A percentile compares a stretch with the other conserved stretches of the same genome.
Evolutionary conservation across 1,284 basidiomycete genomes (phyloP).

Genomic region (Prillingera fragicola): DNA sequence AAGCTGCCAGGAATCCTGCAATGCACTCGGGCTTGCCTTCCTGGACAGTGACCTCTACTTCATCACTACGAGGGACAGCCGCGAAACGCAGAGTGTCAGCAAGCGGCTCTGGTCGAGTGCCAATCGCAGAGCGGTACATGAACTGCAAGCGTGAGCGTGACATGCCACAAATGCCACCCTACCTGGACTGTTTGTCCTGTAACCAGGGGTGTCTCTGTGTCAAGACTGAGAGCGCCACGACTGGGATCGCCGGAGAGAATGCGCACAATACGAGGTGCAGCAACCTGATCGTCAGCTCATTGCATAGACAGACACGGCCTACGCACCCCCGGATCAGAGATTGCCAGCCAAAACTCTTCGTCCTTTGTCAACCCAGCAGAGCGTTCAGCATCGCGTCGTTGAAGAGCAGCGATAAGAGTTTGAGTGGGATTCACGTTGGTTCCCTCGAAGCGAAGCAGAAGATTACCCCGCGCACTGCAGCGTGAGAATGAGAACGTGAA

Average conservation of each 20-base stretch:
- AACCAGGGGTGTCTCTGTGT: slow-evolving; percentile 57
- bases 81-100: slow-evolving; percentile 6
- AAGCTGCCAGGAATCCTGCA: slow-evolving; percentile 10
- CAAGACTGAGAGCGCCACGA: slow-evolving; percentile 66
- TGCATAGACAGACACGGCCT: too few relatives aligned
- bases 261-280: slow-evolving; percentile 22
- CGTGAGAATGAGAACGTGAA: not conserved
- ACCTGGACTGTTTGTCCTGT: slow-evolving; percentile 62
- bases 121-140: slow-evolving; percentile 5
- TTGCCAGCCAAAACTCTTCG: slow-evolving; percentile 60
- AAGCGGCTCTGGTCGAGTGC: not conserved
- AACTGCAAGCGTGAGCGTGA: slow-evolving; percentile 5
- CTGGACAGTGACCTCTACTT: not conserved
- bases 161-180: slow-evolving; percentile 16
- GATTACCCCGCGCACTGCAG: slow-evolving; percentile 69
- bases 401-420: slow-evolving; percentile 61
- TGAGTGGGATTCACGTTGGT: slow-evolving; percentile 61
- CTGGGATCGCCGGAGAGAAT: slow-evolving; percentile 75
- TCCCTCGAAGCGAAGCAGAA: slow-evolving; percentile 58
- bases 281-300: too few relatives aligned
- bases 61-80: slow-evolving; percentile 5
- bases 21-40: not conserved
- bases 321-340: slow-evolving; percentile 27
- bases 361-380: slow-evolving; percentile 54
- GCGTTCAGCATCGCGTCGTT: slow-evolving; percentile 25